phyloP scores from a whole-genome alignment of 139 green algal genomes.

The Picochlorum sp. region DNA sequence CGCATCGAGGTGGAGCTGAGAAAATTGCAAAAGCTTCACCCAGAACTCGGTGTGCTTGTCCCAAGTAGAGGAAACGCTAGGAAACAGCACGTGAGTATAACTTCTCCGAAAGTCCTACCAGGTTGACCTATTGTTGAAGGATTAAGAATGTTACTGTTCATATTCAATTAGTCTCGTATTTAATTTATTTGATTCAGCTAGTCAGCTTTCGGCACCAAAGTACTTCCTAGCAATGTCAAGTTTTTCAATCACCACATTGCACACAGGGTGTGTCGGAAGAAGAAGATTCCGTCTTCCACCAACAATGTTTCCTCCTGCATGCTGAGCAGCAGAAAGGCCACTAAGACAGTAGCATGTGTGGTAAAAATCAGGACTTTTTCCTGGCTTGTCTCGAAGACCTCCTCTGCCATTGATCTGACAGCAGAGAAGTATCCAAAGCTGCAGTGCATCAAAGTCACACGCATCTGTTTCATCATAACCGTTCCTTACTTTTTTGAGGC shows the following conservation, averaged over 20 bases:
- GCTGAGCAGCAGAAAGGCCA: constrained; percentile 76
- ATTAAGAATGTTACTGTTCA: too few relatives aligned
- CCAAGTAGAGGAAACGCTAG: neutral
- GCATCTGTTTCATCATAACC: constrained; percentile 9
- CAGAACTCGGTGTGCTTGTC: constrained; percentile 31
- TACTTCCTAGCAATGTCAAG: neutral
- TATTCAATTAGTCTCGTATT: too few relatives aligned
- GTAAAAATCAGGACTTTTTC: constrained; percentile 88
- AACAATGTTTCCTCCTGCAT: constrained; percentile 41
- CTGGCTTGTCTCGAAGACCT: constrained; percentile 92
- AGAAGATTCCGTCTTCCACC: constrained; percentile 51
- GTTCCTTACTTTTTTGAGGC: neutral
- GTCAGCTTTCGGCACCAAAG: neutral
- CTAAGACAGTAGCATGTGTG: constrained; percentile 98
- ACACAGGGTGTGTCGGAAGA: constrained; percentile 39
- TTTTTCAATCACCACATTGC: constrained; percentile 55
- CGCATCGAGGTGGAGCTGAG: constrained; percentile 80
- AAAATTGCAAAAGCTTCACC: constrained; percentile 43
- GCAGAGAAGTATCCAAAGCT: constrained; percentile 78
- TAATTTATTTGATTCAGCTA: too few relatives aligned
- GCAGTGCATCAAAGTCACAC: constrained; percentile 60
- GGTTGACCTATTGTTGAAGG: too few relatives aligned
- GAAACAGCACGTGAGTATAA: too few relatives aligned
- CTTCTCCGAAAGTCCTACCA: too few relatives aligned
- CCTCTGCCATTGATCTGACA: constrained; percentile 47